phyloP scores from a whole-genome alignment of 176 grass and related monocot genomes.

The Phragmites australis region DNA sequence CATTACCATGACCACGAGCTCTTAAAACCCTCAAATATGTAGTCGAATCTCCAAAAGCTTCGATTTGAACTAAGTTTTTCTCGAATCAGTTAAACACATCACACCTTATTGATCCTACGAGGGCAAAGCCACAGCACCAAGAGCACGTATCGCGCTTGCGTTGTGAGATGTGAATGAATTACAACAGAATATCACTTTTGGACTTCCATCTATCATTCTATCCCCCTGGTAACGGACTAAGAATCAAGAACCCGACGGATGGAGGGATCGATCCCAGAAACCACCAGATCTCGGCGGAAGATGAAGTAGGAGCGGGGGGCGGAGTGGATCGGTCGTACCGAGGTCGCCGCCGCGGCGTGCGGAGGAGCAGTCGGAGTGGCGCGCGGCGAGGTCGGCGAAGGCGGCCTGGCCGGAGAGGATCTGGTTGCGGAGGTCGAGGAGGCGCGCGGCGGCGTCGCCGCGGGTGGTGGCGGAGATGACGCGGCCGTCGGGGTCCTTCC shows the following conservation, averaged over 20 bases:
- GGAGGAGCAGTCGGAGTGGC: conserved; percentile 77
- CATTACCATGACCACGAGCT: neutral
- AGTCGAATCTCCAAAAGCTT: neutral
- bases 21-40: neutral
- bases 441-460: conserved; percentile 46
- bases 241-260: neutral
- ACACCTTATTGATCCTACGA: too few species aligned
- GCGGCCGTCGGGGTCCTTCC: conserved; percentile 75
- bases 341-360: conserved; percentile 71
- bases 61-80: too few species aligned
- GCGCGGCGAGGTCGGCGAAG: conserved; percentile 64
- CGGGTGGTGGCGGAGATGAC: conserved; percentile 56
- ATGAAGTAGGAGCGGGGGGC: too few species aligned
- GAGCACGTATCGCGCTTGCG: too few species aligned
- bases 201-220: neutral
- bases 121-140: too few species aligned
- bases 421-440: conserved; percentile 49
- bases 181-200: too few species aligned
- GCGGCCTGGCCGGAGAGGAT: conserved; percentile 50
- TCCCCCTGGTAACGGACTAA: neutral
- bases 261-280: neutral
- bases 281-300: neutral
- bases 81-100: neutral
- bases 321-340: conserved; percentile 16
- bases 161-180: neutral